phyloP scores from a whole-genome alignment of 1,284 basidiomycete species.

The Hymenochaete sp. region DNA sequence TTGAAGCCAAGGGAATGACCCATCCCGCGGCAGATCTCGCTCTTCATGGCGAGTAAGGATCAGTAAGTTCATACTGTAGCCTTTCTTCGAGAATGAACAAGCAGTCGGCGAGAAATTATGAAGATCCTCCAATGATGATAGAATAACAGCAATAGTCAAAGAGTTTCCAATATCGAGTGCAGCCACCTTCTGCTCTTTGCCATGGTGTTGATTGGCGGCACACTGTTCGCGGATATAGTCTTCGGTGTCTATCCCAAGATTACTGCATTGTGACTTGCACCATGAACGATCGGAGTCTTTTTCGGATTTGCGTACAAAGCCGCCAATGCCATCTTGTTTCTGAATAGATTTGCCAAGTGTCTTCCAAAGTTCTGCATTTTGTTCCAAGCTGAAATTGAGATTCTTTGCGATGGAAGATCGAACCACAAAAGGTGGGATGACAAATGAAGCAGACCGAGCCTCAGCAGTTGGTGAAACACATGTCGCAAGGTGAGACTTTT shows the following conservation, averaged over 20 bases:
- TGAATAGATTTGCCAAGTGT: slow-evolving; percentile 33
- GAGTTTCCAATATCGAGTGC: background rate
- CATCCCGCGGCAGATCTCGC: slow-evolving; percentile 21
- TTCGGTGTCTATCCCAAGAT: background rate
- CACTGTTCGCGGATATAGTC: slow-evolving; percentile 1
- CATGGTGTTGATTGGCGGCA: slow-evolving; percentile 1
- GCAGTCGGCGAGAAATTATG: slow-evolving; percentile 32
- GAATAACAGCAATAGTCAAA: slow-evolving; percentile 29
- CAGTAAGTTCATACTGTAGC: slow-evolving; percentile 30
- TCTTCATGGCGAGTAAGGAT: slow-evolving; percentile 25
- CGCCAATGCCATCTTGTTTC: slow-evolving; percentile 3
- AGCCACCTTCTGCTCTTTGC: background rate
- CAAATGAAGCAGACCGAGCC: slow-evolving; percentile 34
- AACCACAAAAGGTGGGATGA: slow-evolving; percentile 50
- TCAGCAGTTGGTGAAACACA: slow-evolving; percentile 13
- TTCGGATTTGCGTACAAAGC: slow-evolving; percentile 7
- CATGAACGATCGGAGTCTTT: slow-evolving; percentile 2
- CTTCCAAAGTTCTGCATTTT: slow-evolving; percentile 32
- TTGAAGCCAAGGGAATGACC: slow-evolving; percentile 16
- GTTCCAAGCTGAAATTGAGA: slow-evolving; percentile 18
- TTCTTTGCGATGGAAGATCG: slow-evolving; percentile 30
- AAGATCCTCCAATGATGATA: slow-evolving; percentile 37
- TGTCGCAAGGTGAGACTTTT: background rate
- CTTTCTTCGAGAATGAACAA: slow-evolving; percentile 36
- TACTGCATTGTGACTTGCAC: slow-evolving; percentile 12